These are phyloP conservation scores for Apiospora marii DNA, from an alignment of 2,329 filamentous ascomycete species.

Conservation along the genomic window DNA sequence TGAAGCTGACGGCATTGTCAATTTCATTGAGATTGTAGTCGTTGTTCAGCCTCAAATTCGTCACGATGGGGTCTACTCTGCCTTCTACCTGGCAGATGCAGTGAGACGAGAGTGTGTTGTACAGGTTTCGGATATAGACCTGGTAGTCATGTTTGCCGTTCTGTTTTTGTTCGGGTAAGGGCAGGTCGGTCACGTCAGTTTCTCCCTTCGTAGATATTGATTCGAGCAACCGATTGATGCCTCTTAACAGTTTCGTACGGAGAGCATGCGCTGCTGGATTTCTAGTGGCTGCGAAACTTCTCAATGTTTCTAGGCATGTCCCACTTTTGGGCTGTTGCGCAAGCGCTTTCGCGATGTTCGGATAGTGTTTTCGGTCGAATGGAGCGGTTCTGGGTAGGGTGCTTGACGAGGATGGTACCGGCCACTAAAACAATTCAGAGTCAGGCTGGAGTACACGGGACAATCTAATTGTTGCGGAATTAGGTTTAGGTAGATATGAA, in stretches of 20 bases:
- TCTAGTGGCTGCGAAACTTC: neutral
- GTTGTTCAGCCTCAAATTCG: neutral
- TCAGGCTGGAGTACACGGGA: too few species aligned
- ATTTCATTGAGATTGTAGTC: neutral
- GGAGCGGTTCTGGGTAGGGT: neutral
- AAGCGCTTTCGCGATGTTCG: neutral
- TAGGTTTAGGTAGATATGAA: too few species aligned
- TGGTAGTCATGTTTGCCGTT: neutral
- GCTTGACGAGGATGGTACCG: neutral
- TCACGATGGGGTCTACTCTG: neutral
- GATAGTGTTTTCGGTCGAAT: neutral
- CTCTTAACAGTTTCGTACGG: neutral
- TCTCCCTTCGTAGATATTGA: neutral
- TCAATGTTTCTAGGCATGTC: neutral
- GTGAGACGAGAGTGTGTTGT: neutral
- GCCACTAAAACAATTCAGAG: too few species aligned
- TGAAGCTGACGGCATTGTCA: conserved; percentile 4
- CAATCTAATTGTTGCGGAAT: too few species aligned
- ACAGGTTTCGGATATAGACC: neutral
- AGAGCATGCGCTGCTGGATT: neutral
- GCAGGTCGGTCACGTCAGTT: neutral
- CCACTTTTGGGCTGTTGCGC: neutral
- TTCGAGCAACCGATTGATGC: neutral
- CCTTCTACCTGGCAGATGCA: neutral
- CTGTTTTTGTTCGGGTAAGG: neutral